These are phyloP conservation scores for Imleria badia DNA, from an alignment of 768 basidiomycete species.

Conservation along the genomic window DNA sequence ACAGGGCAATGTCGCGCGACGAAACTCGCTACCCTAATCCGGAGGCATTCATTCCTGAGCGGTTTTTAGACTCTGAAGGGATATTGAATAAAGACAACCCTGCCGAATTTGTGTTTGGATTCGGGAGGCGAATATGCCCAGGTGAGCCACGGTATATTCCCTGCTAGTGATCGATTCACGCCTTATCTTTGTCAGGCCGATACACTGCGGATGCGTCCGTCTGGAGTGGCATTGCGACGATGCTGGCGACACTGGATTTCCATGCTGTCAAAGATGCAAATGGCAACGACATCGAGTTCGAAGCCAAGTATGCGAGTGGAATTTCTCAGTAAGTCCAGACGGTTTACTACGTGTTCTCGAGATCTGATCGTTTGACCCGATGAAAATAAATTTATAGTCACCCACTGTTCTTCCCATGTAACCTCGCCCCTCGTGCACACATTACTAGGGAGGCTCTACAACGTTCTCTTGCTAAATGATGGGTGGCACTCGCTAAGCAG, in stretches of 20 bases:
- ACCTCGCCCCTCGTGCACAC: background rate
- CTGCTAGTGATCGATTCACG: background rate
- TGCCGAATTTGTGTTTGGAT: background rate
- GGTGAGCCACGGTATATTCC: background rate
- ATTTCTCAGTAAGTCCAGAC: background rate
- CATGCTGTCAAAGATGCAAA: background rate
- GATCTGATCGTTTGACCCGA: too few relatives aligned
- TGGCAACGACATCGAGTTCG: background rate
- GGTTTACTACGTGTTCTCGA: background rate
- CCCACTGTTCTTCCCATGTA: background rate
- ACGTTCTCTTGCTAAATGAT: background rate
- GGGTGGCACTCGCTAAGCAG: too few relatives aligned
- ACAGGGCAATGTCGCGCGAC: too few relatives aligned
- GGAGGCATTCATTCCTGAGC: too few relatives aligned
- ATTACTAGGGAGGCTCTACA: background rate
- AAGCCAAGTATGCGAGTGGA: background rate
- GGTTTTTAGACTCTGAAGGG: background rate
- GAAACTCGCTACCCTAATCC: too few relatives aligned
- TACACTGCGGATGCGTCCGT: background rate
- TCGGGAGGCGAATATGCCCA: background rate
- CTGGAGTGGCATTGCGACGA: background rate
- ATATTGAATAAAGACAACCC: background rate
- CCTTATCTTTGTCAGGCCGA: background rate
- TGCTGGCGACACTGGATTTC: background rate
- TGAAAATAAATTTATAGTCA: background rate